Conservation (phyloP, 768 basidiomycete species). For the Tremella mesenterica region DNA sequence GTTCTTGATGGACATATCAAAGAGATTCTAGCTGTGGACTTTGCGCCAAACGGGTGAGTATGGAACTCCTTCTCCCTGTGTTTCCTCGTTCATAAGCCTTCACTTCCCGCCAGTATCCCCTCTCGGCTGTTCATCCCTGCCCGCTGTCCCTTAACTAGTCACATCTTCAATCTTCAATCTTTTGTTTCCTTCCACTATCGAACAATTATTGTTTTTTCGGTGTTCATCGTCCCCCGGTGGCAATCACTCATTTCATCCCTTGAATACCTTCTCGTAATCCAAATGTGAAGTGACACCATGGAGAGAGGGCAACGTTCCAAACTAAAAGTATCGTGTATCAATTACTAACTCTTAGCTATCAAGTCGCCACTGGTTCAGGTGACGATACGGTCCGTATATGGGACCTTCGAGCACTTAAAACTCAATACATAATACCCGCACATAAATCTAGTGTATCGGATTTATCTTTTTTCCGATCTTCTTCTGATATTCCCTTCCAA, state of each 20-base stretch:
- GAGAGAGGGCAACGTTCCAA: too few species aligned
- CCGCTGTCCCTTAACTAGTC: too few species aligned
- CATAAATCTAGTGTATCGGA: constrained; percentile 93
- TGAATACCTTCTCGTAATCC: too few species aligned
- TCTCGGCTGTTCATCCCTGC: constrained; percentile 2
- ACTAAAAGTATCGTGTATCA: constrained; percentile 1
- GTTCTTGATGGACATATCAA: constrained; percentile 94
- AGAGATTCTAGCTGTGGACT: constrained; percentile 79
- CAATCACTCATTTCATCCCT: too few species aligned
- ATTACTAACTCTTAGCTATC: constrained; percentile 55
- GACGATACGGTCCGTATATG: constrained; percentile 98
- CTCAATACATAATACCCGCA: constrained; percentile 92
- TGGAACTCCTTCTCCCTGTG: not conserved
- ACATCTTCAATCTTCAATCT: too few species aligned
- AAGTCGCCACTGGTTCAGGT: constrained; percentile 91
- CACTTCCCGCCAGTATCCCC: not conserved
- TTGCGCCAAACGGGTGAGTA: constrained; percentile 89
- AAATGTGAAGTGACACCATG: too few species aligned
- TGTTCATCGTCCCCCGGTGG: too few species aligned
- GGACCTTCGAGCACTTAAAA: constrained; percentile 88
- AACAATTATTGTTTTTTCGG: too few species aligned
- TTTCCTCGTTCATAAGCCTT: not conserved
- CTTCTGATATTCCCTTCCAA: constrained; percentile 22
- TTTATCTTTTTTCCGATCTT: constrained; percentile 74
- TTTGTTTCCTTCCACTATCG: too few species aligned